Evolutionary conservation across 345 rosid genomes (phyloP), one percentile per base, ranked within the genome.

Genomic region (Heritiera littoralis): DNA sequence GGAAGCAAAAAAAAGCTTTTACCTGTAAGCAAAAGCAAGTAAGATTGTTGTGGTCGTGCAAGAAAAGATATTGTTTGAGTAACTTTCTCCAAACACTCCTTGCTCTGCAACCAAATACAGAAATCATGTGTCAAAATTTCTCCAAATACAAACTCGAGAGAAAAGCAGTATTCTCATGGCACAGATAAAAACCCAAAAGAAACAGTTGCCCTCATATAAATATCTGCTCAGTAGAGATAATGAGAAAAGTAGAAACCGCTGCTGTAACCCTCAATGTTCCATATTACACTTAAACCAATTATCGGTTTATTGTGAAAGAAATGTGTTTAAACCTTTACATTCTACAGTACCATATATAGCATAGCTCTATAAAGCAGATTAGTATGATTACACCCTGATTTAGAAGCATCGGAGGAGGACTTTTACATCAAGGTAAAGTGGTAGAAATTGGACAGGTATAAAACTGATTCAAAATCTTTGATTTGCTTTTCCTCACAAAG

Each of bases 1-100:
- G 23, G 40, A 41, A n/a, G 20, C 20, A 67, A 48, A 46, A 78
- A 15, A 15, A 45, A 18, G 9, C 69, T 23, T 52, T 28, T 84
- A 95, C 99, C 99, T 84, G 99, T 95, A 78, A 95, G 97, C 66
- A 95, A 90, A 81, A 95, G 97, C 81, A 92, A 70, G 83, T 76
- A 60, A 40, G 87, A 85, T 54, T 88, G 80, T 46, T 69, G 84
- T 5, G 90, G 90, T 32, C 35, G 85, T 1, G 90, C 85, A 8
- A 95, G 98, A 87, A 87, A 88, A 20, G 92, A 83, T 79, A 91
- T 69, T 51, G 98, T 90, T 80, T 89, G 85, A 38, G 88, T 58
- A 78, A 93, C 92, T 77, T 92, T 93, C 80, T 93, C 97, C 83
- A 95, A 76, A 74, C 99, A 95, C 82, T 95, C 97, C 80, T 78